These are phyloP conservation scores for Populus simonii DNA, from an alignment of 345 rosid genomes.

Conservation along the genomic window DNA sequence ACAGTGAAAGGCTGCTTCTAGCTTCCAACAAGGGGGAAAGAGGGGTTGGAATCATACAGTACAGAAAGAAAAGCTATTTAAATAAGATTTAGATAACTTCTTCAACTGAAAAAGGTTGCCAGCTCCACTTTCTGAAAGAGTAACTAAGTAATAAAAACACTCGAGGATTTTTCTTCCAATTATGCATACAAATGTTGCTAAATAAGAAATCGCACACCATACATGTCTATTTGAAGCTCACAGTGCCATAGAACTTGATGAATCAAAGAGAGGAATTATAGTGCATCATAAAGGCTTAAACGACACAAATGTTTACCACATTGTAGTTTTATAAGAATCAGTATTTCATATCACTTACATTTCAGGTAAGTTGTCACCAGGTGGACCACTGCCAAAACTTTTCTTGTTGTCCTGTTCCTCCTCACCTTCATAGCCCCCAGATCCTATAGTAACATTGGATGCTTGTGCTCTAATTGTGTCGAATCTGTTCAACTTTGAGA, in stretches of 20 bases:
- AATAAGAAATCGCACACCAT: neutral
- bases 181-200: neutral
- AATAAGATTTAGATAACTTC: neutral
- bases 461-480: slow-evolving; percentile 51
- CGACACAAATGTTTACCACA: neutral
- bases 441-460: slow-evolving; percentile 63
- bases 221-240: neutral
- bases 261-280: neutral
- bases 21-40: neutral
- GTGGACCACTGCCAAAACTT: slow-evolving; percentile 34
- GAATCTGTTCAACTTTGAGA: slow-evolving; percentile 30
- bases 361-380: slow-evolving; percentile 41
- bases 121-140: neutral
- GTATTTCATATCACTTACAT: slow-evolving; percentile 44
- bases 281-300: neutral
- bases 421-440: slow-evolving; percentile 54
- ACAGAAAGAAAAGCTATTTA: neutral
- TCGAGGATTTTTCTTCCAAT: neutral
- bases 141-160: neutral
- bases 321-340: neutral
- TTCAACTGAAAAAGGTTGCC: neutral
- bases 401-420: slow-evolving; percentile 52
- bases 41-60: neutral
- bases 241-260: neutral
- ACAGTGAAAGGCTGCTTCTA: neutral